phyloP scores from a whole-genome alignment of 2,329 filamentous ascomycete species.

The Botrytis hyacinthi region DNA sequence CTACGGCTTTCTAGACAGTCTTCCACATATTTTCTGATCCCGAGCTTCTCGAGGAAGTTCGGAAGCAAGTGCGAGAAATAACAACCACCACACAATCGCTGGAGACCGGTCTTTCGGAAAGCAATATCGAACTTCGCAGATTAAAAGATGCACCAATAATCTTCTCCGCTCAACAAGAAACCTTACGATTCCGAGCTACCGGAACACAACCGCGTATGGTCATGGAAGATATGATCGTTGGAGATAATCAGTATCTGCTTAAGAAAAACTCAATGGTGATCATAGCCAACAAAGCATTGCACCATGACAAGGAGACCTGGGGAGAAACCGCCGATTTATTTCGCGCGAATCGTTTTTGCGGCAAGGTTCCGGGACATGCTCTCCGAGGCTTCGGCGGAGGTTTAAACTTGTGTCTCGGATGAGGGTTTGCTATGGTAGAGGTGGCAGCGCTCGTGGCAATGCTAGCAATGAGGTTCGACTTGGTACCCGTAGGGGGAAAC shows the following conservation, averaged over 20 bases:
- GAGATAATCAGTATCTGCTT: conserved; percentile 9
- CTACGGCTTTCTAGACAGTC: conserved; percentile 9
- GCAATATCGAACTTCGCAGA: neutral
- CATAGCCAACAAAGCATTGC: neutral
- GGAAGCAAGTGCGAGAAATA: neutral
- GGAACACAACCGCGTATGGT: conserved; percentile 5
- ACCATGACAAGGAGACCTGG: neutral
- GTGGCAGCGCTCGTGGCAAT: conserved; percentile 2
- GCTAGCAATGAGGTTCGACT: neutral
- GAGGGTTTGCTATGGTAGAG: conserved; percentile 12
- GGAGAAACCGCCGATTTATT: neutral
- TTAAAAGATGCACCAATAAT: conserved; percentile 2
- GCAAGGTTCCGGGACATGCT: neutral
- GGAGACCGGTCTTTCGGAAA: neutral
- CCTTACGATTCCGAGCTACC: neutral
- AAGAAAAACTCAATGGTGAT: conserved; percentile 7
- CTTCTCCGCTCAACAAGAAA: conserved; percentile 6
- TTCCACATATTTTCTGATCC: conserved; percentile 13
- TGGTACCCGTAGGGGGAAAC: neutral
- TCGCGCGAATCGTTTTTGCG: neutral
- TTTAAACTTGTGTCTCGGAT: conserved; percentile 2
- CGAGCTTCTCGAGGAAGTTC: neutral
- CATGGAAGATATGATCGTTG: conserved; percentile 5
- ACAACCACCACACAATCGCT: neutral
- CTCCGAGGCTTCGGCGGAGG: conserved; percentile 15